A percentile compares a stretch with the other conserved stretches of the same genome.
Conservation (phyloP, 75 land plant species). For the Cupressus sempervirens region DNA sequence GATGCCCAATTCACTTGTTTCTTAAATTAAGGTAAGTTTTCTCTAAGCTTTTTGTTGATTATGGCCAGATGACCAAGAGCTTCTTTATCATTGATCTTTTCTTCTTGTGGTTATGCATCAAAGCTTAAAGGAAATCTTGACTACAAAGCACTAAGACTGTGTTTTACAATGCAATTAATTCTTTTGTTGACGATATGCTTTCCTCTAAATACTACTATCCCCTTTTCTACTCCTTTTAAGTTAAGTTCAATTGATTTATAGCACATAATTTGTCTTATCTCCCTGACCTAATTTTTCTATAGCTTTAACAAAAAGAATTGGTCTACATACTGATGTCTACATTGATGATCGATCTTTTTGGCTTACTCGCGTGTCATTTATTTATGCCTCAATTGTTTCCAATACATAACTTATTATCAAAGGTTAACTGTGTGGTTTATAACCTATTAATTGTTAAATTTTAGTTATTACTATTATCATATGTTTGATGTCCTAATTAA, state of each 20-base stretch:
- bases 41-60: background rate
- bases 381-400: conserved; percentile 76
- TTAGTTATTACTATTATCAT: background rate
- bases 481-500: background rate
- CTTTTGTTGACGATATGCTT: background rate
- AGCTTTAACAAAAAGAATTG: conserved; percentile 81
- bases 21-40: conserved; percentile 76
- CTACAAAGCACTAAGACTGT: background rate
- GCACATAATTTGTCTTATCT: background rate
- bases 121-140: background rate
- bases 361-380: conserved; percentile 66
- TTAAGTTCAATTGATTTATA: background rate
- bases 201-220: background rate
- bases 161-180: background rate
- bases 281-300: background rate
- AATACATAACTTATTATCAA: conserved; percentile 59
- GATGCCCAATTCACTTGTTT: conserved; percentile 90
- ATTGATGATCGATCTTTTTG: conserved; percentile 90
- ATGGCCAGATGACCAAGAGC: background rate
- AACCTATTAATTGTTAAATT: background rate
- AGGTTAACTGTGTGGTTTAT: conserved; percentile 34
- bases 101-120: background rate
- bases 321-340: conserved; percentile 75
- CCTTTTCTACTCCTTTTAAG: background rate
- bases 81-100: conserved; percentile 5